A percentile compares a stretch with the other conserved stretches of the same genome.
Evolutionary conservation across 345 rosid genomes (phyloP).

Genomic region (Populus simonii): DNA sequence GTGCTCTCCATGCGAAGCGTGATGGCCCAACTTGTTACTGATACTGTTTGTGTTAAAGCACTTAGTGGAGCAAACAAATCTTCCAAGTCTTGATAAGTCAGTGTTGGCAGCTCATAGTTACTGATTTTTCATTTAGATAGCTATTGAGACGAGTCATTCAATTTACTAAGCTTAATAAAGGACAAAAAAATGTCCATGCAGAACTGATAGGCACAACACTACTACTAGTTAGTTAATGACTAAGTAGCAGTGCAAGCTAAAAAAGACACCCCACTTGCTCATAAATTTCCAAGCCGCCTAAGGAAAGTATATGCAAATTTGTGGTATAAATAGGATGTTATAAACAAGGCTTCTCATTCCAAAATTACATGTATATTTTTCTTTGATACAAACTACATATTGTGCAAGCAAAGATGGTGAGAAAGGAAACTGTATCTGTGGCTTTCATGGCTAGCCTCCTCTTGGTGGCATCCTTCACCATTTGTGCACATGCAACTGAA

Average conservation of each 20-base stretch:
- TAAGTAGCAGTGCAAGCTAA: not conserved
- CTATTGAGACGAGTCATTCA: no score
- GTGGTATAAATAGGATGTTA: constrained; percentile 12
- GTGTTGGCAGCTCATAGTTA: not conserved
- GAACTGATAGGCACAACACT: no score
- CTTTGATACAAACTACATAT: no score
- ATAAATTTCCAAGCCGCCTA: not conserved
- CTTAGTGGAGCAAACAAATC: not conserved
- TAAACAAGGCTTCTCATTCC: not conserved
- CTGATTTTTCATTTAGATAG: no score
- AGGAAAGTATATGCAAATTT: not conserved
- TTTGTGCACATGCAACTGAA: constrained; percentile 25
- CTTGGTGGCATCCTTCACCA: constrained; percentile 16
- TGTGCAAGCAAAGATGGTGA: constrained; percentile 13
- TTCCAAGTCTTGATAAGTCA: not conserved
- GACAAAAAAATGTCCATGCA: no score
- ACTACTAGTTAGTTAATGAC: no score
- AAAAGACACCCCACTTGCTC: not conserved
- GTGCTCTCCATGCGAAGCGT: no score
- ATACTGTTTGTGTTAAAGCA: not conserved
- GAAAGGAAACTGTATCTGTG: constrained; percentile 9
- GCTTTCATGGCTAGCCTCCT: constrained; percentile 23
- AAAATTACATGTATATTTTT: not conserved
- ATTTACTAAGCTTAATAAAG: no score
- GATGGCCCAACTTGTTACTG: no score